Conservation (phyloP, 495 filamentous ascomycete species). For the Hypoxylon crocopeplum region DNA sequence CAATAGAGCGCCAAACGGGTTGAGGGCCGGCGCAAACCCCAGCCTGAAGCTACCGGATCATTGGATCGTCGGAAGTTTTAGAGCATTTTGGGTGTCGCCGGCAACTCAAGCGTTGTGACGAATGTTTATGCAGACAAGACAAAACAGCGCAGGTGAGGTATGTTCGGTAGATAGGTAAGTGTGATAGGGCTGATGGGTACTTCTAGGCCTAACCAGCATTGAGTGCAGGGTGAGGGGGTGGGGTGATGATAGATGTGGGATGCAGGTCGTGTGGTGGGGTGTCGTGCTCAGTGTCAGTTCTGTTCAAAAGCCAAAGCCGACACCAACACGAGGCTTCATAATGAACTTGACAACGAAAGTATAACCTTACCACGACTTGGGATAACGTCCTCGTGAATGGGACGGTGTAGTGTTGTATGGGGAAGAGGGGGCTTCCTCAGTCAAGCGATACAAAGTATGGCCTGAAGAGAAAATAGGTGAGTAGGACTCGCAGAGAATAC, state of each 20-base stretch:
- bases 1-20: too few relatives aligned
- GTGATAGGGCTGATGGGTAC: constrained; percentile 7
- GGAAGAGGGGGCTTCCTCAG: too few relatives aligned
- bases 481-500: too few relatives aligned
- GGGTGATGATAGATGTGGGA: constrained; percentile 1
- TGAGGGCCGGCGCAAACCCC: too few relatives aligned
- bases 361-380: too few relatives aligned
- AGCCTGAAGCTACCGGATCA: neutral
- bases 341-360: too few relatives aligned
- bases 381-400: too few relatives aligned
- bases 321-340: too few relatives aligned
- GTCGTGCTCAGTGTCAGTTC: neutral
- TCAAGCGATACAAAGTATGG: too few relatives aligned
- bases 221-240: constrained; percentile 12
- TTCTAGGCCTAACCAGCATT: constrained; percentile 7
- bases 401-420: too few relatives aligned
- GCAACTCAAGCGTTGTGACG: neutral
- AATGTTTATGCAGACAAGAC: constrained; percentile 2
- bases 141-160: neutral
- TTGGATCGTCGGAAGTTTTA: constrained; percentile 10
- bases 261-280: constrained; percentile 1
- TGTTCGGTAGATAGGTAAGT: neutral
- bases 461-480: too few relatives aligned
- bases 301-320: too few relatives aligned
- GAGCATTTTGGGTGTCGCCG: neutral